phyloP scores from a whole-genome alignment of 495 filamentous ascomycete species.

The Podospora conica region DNA sequence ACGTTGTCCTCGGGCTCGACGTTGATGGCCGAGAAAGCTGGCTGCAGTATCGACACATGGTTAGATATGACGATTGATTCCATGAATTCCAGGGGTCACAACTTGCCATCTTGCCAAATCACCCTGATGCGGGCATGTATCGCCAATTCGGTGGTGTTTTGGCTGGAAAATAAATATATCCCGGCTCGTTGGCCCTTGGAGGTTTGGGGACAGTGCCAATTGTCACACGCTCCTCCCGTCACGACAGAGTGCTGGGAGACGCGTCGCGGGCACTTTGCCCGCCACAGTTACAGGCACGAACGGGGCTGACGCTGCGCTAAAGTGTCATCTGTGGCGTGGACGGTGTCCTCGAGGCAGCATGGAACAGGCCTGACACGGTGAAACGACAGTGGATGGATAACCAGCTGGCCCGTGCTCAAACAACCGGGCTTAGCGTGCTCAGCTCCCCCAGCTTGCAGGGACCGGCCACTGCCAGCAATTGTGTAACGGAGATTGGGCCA shows the following conservation, averaged over 20 bases:
- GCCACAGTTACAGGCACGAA: neutral
- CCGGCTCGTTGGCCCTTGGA: neutral
- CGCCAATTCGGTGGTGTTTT: neutral
- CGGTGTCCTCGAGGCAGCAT: too few relatives aligned
- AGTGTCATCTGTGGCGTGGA: neutral
- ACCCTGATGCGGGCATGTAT: constrained; percentile 2
- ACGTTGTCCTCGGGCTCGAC: constrained; percentile 84
- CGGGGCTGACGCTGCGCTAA: neutral
- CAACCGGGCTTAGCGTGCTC: too few relatives aligned
- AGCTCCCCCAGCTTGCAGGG: too few relatives aligned
- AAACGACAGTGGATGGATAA: neutral
- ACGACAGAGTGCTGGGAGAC: neutral
- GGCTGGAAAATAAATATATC: neutral
- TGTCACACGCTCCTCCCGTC: too few relatives aligned
- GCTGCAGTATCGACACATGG: constrained; percentile 29
- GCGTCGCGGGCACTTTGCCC: neutral
- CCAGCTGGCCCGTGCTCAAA: neutral
- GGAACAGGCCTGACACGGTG: too few relatives aligned
- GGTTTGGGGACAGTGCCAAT: neutral
- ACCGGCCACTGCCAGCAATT: neutral
- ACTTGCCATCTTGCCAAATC: constrained; percentile 7
- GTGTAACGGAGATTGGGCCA: neutral
- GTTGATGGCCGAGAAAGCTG: constrained; percentile 76
- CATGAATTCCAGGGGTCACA: neutral
- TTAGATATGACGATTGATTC: neutral